Base-by-base conservation (phyloP, 257 asterid species). In the Capsicum baccatum region DNA sequence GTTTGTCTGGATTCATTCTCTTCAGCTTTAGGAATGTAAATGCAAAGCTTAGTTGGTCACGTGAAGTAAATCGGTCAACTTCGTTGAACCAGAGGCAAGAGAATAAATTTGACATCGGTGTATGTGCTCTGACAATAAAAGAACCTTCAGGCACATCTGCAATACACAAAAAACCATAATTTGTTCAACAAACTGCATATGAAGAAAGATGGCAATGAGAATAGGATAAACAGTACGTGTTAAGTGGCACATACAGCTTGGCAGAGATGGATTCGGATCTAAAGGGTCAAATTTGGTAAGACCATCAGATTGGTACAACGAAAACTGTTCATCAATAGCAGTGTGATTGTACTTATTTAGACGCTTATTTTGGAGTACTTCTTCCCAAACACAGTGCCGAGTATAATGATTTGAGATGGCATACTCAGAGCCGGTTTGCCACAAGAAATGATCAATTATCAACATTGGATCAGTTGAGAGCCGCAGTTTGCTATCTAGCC, bases 311-410 rank as follows among this genome's bases (percentile, higher is more conserved):
- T 89, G 97, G 87, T 96, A 96, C 50, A 91, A 82, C 85, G 88
- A 87, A 81, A 94, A 94, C 91, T 94, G 98, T 84, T 96, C 97
- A 71, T 96, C 97, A 73, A 94, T 92, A 82, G 93, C 94, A 17
- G 96, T 80, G 88, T 90, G 97, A 83, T 93, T 91, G 88, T 93
- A 96, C 93, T 96, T 96, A 85, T 94, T 93, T 68, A 96, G 89
- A 87, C 95, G 90, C 88, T 96, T 96, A 86, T 96, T 96, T 83
- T 96, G 99, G 86, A 93, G 86, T 33, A 94, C 97, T 87, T 96
- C 99, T 78, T 96, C 98, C 98, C 97, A 94, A 70, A 96, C 99
- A 87, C 99, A 96, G 81, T 92, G 99, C 82, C 97, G 97, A 10
- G 90, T 86, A 85, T 96, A 96, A 85, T 96, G 97, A 88, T 94